Conservation (phyloP, 2,329 filamentous ascomycete species). For the Boeremia lycopersici region DNA sequence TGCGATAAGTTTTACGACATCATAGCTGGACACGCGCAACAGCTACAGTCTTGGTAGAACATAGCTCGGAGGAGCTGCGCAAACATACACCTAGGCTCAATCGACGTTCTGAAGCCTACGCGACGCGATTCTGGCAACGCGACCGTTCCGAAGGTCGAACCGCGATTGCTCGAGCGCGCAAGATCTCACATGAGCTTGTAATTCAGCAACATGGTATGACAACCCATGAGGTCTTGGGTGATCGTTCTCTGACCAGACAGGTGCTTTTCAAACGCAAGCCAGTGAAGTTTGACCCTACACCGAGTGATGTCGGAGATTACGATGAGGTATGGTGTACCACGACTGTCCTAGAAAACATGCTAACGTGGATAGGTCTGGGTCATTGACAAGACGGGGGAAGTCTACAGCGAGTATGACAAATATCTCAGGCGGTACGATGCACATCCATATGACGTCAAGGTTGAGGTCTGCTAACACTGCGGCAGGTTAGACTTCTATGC, state of each 20-base stretch:
- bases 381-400: conserved; percentile 86
- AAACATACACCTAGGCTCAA: background rate
- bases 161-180: conserved; percentile 28
- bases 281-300: conserved; percentile 77
- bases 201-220: conserved; percentile 41
- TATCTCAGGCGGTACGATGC: conserved; percentile 77
- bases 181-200: conserved; percentile 41
- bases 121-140: conserved; percentile 27
- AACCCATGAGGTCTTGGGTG: background rate
- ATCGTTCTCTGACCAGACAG: conserved; percentile 55
- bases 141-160: conserved; percentile 36
- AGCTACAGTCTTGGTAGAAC: conserved; percentile 17
- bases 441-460: conserved; percentile 28
- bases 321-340: conserved; percentile 68
- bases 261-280: conserved; percentile 97
- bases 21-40: conserved; percentile 26
- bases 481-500: conserved; percentile 89
- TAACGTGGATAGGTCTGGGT: conserved; percentile 76
- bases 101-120: background rate
- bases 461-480: conserved; percentile 24
- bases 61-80: conserved; percentile 20
- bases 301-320: conserved; percentile 77
- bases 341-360: conserved; percentile 18
- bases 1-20: conserved; percentile 41
- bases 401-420: conserved; percentile 86